phyloP scores from a whole-genome alignment of 331 rosid genomes.

The Ulmus americana region DNA sequence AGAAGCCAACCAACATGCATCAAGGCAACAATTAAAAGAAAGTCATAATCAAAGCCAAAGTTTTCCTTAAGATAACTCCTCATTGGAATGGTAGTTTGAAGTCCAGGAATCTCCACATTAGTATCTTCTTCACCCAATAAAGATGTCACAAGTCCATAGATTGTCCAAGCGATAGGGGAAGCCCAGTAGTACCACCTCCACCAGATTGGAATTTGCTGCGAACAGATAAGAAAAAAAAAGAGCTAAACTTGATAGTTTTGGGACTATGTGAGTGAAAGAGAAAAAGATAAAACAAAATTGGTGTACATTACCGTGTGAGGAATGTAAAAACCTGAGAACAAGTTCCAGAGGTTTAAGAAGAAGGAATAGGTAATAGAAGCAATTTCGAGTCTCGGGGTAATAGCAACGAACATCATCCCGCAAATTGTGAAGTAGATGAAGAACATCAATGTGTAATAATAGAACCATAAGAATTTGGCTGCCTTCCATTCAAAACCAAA shows the following conservation, averaged over 20 bases:
- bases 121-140: slow-evolving; percentile 31
- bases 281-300: not conserved
- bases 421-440: slow-evolving; percentile 40
- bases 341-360: slow-evolving; percentile 41
- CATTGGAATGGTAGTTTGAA: slow-evolving; percentile 2
- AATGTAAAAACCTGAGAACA: slow-evolving; percentile 41
- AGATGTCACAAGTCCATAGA: slow-evolving; percentile 40
- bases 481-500: slow-evolving; percentile 37
- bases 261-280: not conserved
- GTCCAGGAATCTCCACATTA: slow-evolving; percentile 21
- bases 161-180: slow-evolving; percentile 46
- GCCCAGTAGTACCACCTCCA: slow-evolving; percentile 58
- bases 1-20: slow-evolving; percentile 48
- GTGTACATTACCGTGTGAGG: slow-evolving; percentile 28
- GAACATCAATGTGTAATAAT: slow-evolving; percentile 35
- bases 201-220: slow-evolving; percentile 48
- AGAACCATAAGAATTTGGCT: slow-evolving; percentile 31
- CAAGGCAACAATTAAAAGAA: slow-evolving; percentile 37
- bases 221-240: not conserved
- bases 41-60: slow-evolving; percentile 38
- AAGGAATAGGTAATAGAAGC: slow-evolving; percentile 39
- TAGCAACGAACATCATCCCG: slow-evolving; percentile 47
- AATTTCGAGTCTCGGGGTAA: slow-evolving; percentile 41
- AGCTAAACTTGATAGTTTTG: not conserved
- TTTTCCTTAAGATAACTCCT: slow-evolving; percentile 28